phyloP scores from a whole-genome alignment of 2,329 filamentous ascomycete species.

The Fusarium sp. region DNA sequence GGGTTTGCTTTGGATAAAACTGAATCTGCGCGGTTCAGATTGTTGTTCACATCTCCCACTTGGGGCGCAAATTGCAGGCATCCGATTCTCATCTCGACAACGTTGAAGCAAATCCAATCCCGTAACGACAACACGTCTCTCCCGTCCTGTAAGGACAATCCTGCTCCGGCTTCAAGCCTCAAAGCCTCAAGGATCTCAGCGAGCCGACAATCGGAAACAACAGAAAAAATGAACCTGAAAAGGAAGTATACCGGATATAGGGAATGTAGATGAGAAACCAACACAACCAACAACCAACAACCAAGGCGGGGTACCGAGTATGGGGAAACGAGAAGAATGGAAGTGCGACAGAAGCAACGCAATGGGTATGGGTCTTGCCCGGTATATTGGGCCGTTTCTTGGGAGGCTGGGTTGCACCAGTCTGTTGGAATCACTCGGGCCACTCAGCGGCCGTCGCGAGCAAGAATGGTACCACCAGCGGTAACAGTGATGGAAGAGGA shows the following conservation, averaged over 20 bases:
- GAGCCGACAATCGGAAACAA: background rate
- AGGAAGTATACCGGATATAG: background rate
- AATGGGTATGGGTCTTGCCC: constrained; percentile 6
- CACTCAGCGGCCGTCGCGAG: constrained; percentile 1
- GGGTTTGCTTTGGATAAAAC: constrained; percentile 67
- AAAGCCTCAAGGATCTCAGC: background rate
- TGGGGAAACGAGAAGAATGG: constrained; percentile 7
- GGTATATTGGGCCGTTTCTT: constrained; percentile 7
- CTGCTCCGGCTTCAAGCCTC: background rate
- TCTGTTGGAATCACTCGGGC: background rate
- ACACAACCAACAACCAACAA: constrained; percentile 7
- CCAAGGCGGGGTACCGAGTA: constrained; percentile 12
- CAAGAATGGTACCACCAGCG: background rate
- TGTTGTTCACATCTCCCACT: constrained; percentile 77
- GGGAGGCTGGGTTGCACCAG: constrained; percentile 11
- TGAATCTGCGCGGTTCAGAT: constrained; percentile 56
- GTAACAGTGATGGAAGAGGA: background rate
- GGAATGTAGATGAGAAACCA: constrained; percentile 9
- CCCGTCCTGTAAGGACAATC: background rate
- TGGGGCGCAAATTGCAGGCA: constrained; percentile 80
- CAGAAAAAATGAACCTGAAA: background rate
- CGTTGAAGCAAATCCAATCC: constrained; percentile 12
- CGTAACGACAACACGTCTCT: constrained; percentile 10
- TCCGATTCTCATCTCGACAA: constrained; percentile 70
- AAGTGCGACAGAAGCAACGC: constrained; percentile 15